Evolutionary conservation across 2,329 filamentous ascomycete species (phyloP), one percentile per base, ranked within the genome.

Genomic region (Harringtonia aguacate): DNA sequence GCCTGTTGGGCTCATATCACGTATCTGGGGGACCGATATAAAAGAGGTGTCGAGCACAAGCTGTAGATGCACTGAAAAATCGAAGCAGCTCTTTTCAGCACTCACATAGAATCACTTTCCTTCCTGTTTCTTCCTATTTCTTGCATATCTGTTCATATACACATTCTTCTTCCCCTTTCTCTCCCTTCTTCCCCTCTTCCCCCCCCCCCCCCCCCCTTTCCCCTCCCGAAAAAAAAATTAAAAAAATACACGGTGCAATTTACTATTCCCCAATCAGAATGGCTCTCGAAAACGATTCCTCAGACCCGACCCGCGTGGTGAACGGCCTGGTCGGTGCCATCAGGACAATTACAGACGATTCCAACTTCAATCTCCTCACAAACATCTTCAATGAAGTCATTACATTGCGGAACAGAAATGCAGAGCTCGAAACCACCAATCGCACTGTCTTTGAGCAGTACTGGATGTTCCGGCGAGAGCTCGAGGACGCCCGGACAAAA

Each of bases 341-440:
- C 49, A 58, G 57, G 40, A 53, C 56, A 46, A 52, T 61, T 24
- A 55, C 58, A 1, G 53, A 57, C 6, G 58, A 61, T 41, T 47
- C 55, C 46, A 61, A 59, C 49, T 61, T 61, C 54, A 59, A 59
- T 50, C 49, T 59, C 12, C 53, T 61, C 12, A 53, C 57, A 45
- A 55, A 58, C 37, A 54, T 61, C 39, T 61, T 60, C 46, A 55
- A 51, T 43, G 58, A 61, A 43, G 56, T 57, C 36, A 52, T 57
- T n/a, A 51, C 53, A 33, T 52, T 61, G 40, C 58, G 57, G 31
- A 50, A 55, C 40, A 56, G 58, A 41, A 61, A 60, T 42, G 51
- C 52, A 43, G 54, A 56, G 36, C 55, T 61, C 14, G 46, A 53
- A 27, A 54, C 47, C 35, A 55, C 58, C 1, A 55, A 59, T 41